Percentiles rank a stretch among this genome's conserved stretches.
Conservation (phyloP, 2,329 filamentous ascomycete genomes). For the Scleromitrula shiraiana region DNA sequence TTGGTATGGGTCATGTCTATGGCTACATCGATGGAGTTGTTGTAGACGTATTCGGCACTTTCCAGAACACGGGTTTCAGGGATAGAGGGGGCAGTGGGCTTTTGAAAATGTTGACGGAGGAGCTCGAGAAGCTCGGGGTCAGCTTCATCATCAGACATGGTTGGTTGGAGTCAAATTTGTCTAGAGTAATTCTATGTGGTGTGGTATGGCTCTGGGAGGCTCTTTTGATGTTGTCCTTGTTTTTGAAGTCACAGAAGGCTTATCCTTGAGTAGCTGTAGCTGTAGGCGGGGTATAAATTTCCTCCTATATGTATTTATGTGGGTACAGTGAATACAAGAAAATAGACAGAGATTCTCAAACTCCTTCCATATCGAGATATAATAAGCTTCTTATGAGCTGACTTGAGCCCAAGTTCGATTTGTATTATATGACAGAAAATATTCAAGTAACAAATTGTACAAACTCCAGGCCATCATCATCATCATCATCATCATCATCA, state of each 20-base stretch:
- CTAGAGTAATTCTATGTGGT: not conserved
- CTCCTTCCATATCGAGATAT: too few relatives aligned
- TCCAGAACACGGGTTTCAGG: slow-evolving; percentile 77
- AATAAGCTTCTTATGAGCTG: too few relatives aligned
- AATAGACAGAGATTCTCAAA: too few relatives aligned
- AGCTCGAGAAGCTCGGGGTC: slow-evolving; percentile 83
- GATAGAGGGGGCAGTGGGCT: slow-evolving; percentile 43
- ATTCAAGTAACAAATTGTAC: too few relatives aligned
- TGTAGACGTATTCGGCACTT: slow-evolving; percentile 76
- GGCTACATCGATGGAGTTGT: slow-evolving; percentile 89
- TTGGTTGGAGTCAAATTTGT: slow-evolving; percentile 13
- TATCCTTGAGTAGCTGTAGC: not conserved
- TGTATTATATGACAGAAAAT: too few relatives aligned
- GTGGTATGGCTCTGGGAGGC: not conserved
- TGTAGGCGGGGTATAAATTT: not conserved
- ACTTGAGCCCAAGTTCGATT: too few relatives aligned
- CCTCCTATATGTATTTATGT: not conserved
- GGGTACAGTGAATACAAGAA: not conserved
- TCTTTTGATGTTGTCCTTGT: not conserved
- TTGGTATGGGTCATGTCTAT: slow-evolving; percentile 78
- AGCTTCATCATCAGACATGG: slow-evolving; percentile 86
- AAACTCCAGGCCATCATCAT: too few relatives aligned
- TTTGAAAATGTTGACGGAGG: slow-evolving; percentile 69
- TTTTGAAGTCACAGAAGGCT: not conserved
- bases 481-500: too few relatives aligned